Percentiles rank a stretch among this genome's conserved stretches.
phyloP scores from a whole-genome alignment of 148 eudicot species.

The Amaranthus cruentus region DNA sequence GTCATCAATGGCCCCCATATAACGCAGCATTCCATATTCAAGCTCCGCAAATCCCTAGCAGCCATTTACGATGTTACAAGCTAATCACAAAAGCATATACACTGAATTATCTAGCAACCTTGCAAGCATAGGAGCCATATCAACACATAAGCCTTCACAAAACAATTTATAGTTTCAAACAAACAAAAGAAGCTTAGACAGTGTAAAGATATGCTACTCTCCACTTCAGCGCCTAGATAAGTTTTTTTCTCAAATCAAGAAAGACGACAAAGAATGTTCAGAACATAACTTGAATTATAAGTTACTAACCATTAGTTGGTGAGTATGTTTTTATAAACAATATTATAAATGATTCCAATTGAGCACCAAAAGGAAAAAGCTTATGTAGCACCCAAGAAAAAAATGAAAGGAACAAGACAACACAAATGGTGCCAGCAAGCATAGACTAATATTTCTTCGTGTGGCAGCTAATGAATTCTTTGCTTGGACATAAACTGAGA shows the following conservation, averaged over 20 bases:
- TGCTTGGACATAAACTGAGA: background rate
- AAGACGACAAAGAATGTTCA: background rate
- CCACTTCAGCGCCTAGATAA: background rate
- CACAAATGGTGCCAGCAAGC: background rate
- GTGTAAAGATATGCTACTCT: background rate
- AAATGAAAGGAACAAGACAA: background rate
- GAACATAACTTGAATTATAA: background rate
- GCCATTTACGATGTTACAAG: conserved; percentile 1
- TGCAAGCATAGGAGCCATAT: background rate
- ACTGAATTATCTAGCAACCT: background rate
- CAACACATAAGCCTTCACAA: background rate
- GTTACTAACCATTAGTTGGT: too few relatives aligned
- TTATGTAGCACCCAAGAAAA: background rate
- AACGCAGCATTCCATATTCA: conserved; percentile 94
- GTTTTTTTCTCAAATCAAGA: background rate
- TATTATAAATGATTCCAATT: background rate
- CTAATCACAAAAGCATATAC: background rate
- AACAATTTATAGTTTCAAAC: background rate
- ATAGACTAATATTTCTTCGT: background rate
- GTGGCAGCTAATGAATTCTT: background rate
- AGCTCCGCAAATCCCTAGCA: conserved; percentile 93
- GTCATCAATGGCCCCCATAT: conserved; percentile 94
- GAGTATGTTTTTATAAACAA: too few relatives aligned
- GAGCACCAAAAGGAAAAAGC: background rate
- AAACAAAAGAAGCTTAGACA: background rate